Base-by-base conservation (phyloP, 2,329 filamentous ascomycete species). In the Monosporascus sp. region DNA sequence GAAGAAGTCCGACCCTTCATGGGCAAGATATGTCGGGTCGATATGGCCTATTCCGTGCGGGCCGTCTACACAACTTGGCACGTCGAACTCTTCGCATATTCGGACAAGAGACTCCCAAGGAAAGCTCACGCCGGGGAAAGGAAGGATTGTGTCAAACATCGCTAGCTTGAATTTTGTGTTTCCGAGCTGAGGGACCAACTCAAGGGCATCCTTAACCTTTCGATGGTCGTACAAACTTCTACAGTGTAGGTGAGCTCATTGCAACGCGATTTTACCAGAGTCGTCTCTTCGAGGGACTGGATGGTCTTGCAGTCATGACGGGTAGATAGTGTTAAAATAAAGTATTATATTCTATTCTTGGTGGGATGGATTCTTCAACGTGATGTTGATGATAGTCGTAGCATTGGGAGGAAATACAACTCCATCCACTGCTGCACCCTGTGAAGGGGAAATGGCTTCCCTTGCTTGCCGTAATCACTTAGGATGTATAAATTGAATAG, bases 31-130 rank as follows among this genome's bases (percentile, higher is more conserved):
- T 11, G 60, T 77, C 5, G 91, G 67, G 4, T 81, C 76, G n/a
- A 91, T 77, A 50, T 89, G 84, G 0, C 88, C 88, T 35, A 91
- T 71, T 0, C 80, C 81, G 66, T 92, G 88, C 0, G 88, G 88
- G 1, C 76, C 88, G 63, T 92, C 88, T 50, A 91, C 73, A 14
- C 84, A 72, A 55, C 83, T 88, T 53, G 89, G 65, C 7, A 91
- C 74, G 0, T 76, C 78, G 45, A 85, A 70, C 50, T 81, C 74
- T 45, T 74, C 78, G 64, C 87, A 89, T 2, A 79, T 72, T 3
- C 66, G 63, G 0, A 79, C 78, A 24, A 92, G 70, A 4, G 65
- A 63, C 65, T 90, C 85, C 71, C 87, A 91, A 0, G 88, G 88
- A 56, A 91, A 77, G 2, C 84, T 74, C 0, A 88, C 76, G 1